Percentiles rank a stretch among this genome's conserved stretches.
phyloP scores from a whole-genome alignment of 345 rosid genomes.

The Eucalyptus curtisii region DNA sequence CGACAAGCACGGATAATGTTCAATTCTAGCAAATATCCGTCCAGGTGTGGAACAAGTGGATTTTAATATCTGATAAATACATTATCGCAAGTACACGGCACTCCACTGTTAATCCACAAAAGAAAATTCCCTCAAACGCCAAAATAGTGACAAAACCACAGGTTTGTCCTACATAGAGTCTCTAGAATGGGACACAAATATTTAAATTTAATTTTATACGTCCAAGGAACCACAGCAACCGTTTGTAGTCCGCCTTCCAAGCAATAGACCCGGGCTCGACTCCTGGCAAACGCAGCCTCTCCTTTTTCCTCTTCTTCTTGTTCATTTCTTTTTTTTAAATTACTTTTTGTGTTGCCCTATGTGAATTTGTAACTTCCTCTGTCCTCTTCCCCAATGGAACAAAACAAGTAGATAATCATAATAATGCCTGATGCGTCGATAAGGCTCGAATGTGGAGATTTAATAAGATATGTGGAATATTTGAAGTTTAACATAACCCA shows the following conservation, averaged over 20 bases:
- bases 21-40: not conserved
- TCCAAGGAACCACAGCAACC: not conserved
- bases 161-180: not conserved
- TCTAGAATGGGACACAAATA: too few relatives aligned
- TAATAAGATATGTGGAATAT: not conserved
- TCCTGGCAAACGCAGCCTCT: slow-evolving; percentile 55
- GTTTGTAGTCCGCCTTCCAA: slow-evolving; percentile 91
- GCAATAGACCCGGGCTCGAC: slow-evolving; percentile 86
- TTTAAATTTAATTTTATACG: not conserved
- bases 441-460: not conserved
- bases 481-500: not conserved
- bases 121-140: not conserved
- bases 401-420: not conserved
- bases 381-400: not conserved
- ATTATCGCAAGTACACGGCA: too few relatives aligned
- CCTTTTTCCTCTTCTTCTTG: not conserved
- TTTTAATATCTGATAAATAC: not conserved
- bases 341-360: not conserved
- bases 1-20: not conserved
- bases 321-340: not conserved
- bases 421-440: not conserved
- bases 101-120: not conserved
- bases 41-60: not conserved
- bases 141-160: not conserved
- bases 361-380: not conserved